These are phyloP conservation scores for Arthrobotrys entomopaga DNA, from an alignment of 2,329 filamentous ascomycete genomes.

Conservation along the genomic window DNA sequence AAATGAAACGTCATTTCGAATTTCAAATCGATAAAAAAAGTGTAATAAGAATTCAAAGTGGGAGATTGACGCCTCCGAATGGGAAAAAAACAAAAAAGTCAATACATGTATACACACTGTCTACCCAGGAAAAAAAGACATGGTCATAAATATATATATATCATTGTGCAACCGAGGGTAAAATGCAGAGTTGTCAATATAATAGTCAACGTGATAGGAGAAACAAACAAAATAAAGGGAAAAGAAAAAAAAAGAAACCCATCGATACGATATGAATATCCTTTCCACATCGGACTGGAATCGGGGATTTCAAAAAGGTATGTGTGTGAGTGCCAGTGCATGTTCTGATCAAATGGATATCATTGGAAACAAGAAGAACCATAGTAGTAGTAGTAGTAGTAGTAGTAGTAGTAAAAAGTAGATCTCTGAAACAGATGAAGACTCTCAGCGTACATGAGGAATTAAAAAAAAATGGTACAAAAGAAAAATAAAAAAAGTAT, in stretches of 20 bases:
- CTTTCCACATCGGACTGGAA: too few relatives aligned
- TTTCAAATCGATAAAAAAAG: neutral
- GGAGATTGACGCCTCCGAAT: neutral
- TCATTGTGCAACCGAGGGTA: conserved; percentile 5
- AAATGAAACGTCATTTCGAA: neutral
- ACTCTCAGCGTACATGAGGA: conserved; percentile 33
- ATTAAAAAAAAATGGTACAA: conserved; percentile 3
- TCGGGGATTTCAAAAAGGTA: neutral
- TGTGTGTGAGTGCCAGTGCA: conserved; percentile 6
- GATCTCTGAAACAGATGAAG: conserved; percentile 4
- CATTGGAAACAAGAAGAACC: conserved; percentile 17
- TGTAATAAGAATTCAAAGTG: neutral
- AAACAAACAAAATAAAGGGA: too few relatives aligned
- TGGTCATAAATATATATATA: conserved; percentile 6
- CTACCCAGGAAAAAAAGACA: conserved; percentile 4
- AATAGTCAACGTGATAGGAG: conserved; percentile 3
- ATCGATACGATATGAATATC: too few relatives aligned
- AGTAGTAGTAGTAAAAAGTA: neutral
- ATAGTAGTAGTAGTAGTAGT: neutral
- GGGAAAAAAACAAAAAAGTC: neutral
- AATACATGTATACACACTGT: conserved; percentile 39
- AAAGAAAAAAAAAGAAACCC: too few relatives aligned
- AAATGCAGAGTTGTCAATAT: too few relatives aligned
- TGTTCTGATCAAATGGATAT: conserved; percentile 41
- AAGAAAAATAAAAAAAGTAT: conserved; percentile 13